Base-by-base conservation (phyloP, 257 asterid genomes). In the Solanum lycopersicoides region DNA sequence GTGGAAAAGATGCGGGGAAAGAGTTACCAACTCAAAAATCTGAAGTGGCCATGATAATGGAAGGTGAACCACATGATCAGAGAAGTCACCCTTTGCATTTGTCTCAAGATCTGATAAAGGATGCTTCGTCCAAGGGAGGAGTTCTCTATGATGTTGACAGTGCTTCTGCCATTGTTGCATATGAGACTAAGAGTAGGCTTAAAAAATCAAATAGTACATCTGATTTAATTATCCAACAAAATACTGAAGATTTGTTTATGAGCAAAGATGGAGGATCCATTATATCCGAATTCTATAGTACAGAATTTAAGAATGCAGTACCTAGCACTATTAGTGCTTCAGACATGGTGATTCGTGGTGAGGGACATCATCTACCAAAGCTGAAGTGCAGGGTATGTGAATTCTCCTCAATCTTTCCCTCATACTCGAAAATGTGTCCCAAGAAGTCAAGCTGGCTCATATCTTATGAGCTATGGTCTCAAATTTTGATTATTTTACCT, bases 191-290 rank as follows among this genome's bases (percentile, higher is more conserved):
- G 88, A 94, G 88, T 91, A 94, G 88, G 92, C 93, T 97, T 86
- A 96, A 92, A 92, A 96, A 94, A 93, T 97, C 99, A 86, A 97
- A 92, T 89, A 97, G 99, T 92, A 91, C 98, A 63, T 96, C 99
- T 56, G 97, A 93, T 93, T 90, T 96, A 92, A 91, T 82, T 87
- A 86, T 93, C 88, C 94, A 83, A 86, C 75, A 87, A 86, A 91
- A 90, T 80, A 47, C 86, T 88, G 95, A 91, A 86, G 93, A 90
- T 86, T 87, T 90, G 86, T 75, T 91, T 88, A 86, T 69, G 79
- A 88, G 90, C 77, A 88, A 92, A 87, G 92, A 88, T 90, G 92
- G 91, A 85, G 90, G 92, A 44, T 92, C 94, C 34, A 91, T 95
- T 90, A 95, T 95, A 89, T 88, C 95, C 83, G 99, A 97, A 88